Percentiles rank a stretch among this genome's conserved stretches.
phyloP scores from a whole-genome alignment of 371 early-diverging fungal genomes.

The Mortierella sp. region DNA sequence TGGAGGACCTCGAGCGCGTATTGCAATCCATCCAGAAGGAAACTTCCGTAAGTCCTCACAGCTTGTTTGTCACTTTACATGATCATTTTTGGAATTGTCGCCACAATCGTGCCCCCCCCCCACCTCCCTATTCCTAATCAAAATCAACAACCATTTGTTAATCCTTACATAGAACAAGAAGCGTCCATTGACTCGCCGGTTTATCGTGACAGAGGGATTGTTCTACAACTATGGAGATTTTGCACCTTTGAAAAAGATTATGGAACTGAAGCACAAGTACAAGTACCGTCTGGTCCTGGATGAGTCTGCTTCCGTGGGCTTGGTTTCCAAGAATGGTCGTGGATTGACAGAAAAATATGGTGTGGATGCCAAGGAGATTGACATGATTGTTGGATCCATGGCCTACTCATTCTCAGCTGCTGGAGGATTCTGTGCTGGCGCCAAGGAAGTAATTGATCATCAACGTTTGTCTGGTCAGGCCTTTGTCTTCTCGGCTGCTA shows the following conservation, averaged over 20 bases:
- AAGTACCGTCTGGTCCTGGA: constrained; percentile 98
- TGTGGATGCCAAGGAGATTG: constrained; percentile 84
- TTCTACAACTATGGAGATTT: constrained; percentile 95
- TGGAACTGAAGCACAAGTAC: constrained; percentile 94
- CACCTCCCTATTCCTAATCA: too few species aligned
- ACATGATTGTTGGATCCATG: constrained; percentile 95
- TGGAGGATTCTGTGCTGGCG: constrained; percentile 98
- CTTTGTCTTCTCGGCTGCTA: constrained; percentile 98
- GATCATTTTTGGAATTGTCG: too few species aligned
- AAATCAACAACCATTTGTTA: constrained; percentile 26
- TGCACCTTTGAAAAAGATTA: constrained; percentile 84
- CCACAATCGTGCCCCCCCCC: too few species aligned
- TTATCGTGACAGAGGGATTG: constrained; percentile 98
- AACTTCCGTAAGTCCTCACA: constrained; percentile 21
- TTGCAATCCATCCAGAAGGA: constrained; percentile 81
- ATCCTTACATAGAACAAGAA: constrained; percentile 63
- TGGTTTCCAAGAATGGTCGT: constrained; percentile 90
- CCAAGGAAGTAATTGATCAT: constrained; percentile 92
- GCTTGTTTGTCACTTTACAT: too few species aligned
- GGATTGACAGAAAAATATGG: constrained; percentile 91
- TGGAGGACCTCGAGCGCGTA: constrained; percentile 93
- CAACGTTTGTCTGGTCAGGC: constrained; percentile 93
- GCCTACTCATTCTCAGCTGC: constrained; percentile 85
- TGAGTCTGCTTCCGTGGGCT: constrained; percentile 95
- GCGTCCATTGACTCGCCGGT: constrained; percentile 86